These are phyloP conservation scores for Aquilaria sinensis DNA, from an alignment of 345 rosid genomes.

Conservation along the genomic window DNA sequence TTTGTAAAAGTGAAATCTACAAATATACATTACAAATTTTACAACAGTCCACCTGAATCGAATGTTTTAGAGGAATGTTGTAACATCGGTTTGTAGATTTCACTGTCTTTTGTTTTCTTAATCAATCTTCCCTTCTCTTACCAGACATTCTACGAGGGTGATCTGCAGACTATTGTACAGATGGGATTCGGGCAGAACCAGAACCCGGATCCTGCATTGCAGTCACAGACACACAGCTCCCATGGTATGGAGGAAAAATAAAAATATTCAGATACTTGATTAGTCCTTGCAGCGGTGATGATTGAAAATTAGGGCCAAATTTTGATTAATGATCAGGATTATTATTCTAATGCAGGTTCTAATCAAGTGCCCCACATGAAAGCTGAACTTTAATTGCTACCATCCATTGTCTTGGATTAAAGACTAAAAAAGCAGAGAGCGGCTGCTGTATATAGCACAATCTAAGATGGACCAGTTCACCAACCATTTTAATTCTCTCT, in stretches of 20 bases:
- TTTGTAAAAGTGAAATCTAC: too few species aligned
- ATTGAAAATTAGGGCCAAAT: not conserved
- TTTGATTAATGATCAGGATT: conserved; percentile 8
- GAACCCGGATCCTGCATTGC: conserved; percentile 21
- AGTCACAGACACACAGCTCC: conserved; percentile 18
- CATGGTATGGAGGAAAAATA: conserved; percentile 25
- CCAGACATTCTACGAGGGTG: conserved; percentile 55
- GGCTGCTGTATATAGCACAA: conserved; percentile 51
- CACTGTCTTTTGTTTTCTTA: too few species aligned
- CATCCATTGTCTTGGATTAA: conserved; percentile 25
- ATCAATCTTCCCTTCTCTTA: conserved; percentile 18
- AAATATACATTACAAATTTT: too few species aligned
- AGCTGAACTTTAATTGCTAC: conserved; percentile 41
- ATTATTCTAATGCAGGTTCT: conserved; percentile 40
- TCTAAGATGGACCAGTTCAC: conserved; percentile 25
- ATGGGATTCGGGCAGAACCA: conserved; percentile 64
- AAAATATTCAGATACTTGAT: not conserved
- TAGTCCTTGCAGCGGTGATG: not conserved
- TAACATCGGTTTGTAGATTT: not conserved
- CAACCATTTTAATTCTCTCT: not conserved
- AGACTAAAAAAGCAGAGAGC: conserved; percentile 24
- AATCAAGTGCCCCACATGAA: conserved; percentile 45
- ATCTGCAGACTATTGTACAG: conserved; percentile 67
- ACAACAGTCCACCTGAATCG: too few species aligned
- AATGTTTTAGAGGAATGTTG: too few species aligned